Evolutionary conservation across 2,329 filamentous ascomycete species (phyloP), one percentile per base, ranked within the genome.

Genomic region (Lecanicillium sp.): DNA sequence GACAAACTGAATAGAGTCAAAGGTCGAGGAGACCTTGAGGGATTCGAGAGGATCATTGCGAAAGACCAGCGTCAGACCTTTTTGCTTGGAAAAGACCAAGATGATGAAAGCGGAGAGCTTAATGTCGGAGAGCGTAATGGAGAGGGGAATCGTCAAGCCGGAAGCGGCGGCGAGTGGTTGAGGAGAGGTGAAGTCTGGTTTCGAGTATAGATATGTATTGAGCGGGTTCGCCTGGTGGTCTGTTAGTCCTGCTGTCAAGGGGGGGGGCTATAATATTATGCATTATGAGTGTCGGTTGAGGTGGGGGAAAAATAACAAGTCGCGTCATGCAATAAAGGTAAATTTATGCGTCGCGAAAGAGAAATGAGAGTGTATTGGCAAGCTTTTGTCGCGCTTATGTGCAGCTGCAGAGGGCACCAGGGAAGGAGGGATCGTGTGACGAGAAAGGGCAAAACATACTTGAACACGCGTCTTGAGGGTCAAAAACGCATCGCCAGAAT

Each of bases 1-100:
- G 45, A 98, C 92, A 56, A 98, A 98, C 32, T 92, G 90, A 53
- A 98, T 98, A 11, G 90, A 95, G 66, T 98, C 92, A 62, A 98
- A 98, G 32, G 92, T 98, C 49, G 90, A 96, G 1, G 90, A 96
- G 48, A 98, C 92, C 67, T 95, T 96, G 54, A 98, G 79, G 4
- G 90, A 95, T 59, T 98, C 92, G 45, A 98, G 78, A 4, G 92
- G 92, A 58, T 98, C 92, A 73, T 98, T 96, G 52, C 92, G 83
- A 60, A 98, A 98, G 32, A 98, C 92, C 34, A 98, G 73, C 2
- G 92, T 98, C 41, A 98, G 74, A 15, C 92, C 92, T 58, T 98
- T 98, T 64, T 95, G 88, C 58, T 88, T 90, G 3, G 90, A 96
- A 59, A 98, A 98, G 45, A 98, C 92, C 35, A 98, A 64, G 42